Base-by-base conservation (phyloP, 169 alveolate species). In the Cryptosporidium xiaoi region DNA sequence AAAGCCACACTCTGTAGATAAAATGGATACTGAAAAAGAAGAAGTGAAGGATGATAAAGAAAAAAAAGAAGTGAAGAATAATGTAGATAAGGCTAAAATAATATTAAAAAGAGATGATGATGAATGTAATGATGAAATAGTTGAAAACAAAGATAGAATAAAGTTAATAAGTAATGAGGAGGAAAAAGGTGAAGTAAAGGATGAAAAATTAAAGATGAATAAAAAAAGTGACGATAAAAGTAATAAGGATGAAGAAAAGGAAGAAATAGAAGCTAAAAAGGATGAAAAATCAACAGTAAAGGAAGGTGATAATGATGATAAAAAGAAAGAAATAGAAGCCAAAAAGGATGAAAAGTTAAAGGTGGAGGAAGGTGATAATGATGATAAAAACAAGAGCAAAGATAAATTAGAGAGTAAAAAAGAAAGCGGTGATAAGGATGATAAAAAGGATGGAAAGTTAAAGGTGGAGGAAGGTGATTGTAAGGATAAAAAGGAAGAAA, bases 21-120 rank as follows among this genome's bases (percentile, higher is more conserved):
- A 66, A 29, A 24, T 27, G 0, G 44, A 66, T 15, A 33, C 33
- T 12, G 36, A 66, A 44, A 36, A 66, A 66, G 82, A 66, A 2
- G 51, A 36, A 64, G 20, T 1, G 3, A 18, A 36, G 53, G 64
- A 66, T 1, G 51, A 66, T 40, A 65, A 65, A 20, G 36, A 66
- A 6, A 66, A 66, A 20, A 16, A 66, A 20, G 82, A 66, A 20
- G 18, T 13, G 1, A 24, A 46, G 5, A 62, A 46, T 1, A 12
- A 51, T 20, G 29, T 4, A n/a, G 18, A 66, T 20, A 50, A 0
- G 8, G 5, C 15, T 20, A 66, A 46, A 46, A 18, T 36, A 51
- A 31, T 18, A 36, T 36, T 56, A 18, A 66, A 48, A 24, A 24
- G 31, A 3, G 55, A 71, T 4, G 34, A 71, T 16, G 40, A 51